Conservation (phyloP, 1,139 yeast genomes). For the Zygosaccharomyces pseudobailii region DNA sequence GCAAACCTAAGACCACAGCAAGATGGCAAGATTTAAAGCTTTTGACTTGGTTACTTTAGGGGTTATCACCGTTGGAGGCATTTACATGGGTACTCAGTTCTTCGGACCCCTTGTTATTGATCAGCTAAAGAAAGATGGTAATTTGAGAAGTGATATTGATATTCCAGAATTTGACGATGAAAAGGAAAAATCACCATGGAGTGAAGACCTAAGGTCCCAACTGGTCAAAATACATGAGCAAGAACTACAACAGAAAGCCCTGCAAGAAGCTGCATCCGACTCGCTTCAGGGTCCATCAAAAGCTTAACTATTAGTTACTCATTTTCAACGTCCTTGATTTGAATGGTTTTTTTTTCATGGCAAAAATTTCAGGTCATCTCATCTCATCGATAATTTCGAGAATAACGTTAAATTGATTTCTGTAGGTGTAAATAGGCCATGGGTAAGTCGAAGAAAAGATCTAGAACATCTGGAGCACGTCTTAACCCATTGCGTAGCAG, state of each 20-base stretch:
- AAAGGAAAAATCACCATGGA: constrained; percentile 35
- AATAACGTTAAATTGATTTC: constrained; percentile 3
- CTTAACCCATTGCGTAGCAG: constrained; percentile 42
- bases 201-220: constrained; percentile 21
- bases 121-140: constrained; percentile 62
- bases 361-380: constrained; percentile 14
- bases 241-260: constrained; percentile 8
- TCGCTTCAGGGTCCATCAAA: not conserved
- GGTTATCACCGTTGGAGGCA: constrained; percentile 39
- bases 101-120: constrained; percentile 73
- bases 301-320: not conserved
- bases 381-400: constrained; percentile 4
- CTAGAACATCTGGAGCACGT: constrained; percentile 54
- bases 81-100: constrained; percentile 55
- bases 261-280: not conserved
- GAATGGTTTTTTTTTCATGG: not conserved
- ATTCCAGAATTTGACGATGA: constrained; percentile 45
- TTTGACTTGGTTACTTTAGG: constrained; percentile 35
- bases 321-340: not conserved
- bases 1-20: not conserved
- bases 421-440: constrained; percentile 33
- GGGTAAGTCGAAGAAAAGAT: constrained; percentile 75
- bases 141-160: constrained; percentile 53
- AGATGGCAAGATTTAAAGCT: constrained; percentile 36
- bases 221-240: constrained; percentile 14